A percentile compares a stretch with the other conserved stretches of the same genome.
These are phyloP conservation scores for Suillus weaverae DNA, from an alignment of 768 basidiomycete genomes.

Conservation along the genomic window DNA sequence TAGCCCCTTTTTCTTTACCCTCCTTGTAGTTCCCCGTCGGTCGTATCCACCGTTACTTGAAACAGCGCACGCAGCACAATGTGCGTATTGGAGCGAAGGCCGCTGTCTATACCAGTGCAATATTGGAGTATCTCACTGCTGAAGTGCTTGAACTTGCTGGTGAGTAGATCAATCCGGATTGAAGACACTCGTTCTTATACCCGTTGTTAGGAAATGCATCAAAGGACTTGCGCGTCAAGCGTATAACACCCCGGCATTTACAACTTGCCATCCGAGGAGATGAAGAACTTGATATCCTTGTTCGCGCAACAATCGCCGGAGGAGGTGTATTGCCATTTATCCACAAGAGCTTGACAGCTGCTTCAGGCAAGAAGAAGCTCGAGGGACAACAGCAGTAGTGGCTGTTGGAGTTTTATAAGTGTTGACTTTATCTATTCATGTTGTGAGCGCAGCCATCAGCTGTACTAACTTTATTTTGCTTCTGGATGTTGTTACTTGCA, in stretches of 20 bases:
- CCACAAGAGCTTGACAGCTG: slow-evolving; percentile 73
- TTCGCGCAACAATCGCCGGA: slow-evolving; percentile 91
- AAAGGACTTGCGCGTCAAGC: slow-evolving; percentile 95
- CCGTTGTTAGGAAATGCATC: slow-evolving; percentile 80
- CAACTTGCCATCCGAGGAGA: slow-evolving; percentile 97
- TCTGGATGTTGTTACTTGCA: background rate
- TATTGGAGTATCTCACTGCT: slow-evolving; percentile 94
- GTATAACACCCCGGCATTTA: slow-evolving; percentile 94
- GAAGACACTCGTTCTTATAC: background rate
- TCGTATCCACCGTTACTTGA: slow-evolving; percentile 95
- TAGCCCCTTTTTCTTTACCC: background rate
- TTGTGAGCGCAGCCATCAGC: background rate
- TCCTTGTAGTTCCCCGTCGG: slow-evolving; percentile 84
- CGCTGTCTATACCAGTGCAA: slow-evolving; percentile 94
- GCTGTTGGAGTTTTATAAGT: slow-evolving; percentile 1
- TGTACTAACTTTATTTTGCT: background rate
- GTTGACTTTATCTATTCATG: background rate
- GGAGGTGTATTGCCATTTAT: slow-evolving; percentile 88
- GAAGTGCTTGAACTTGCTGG: slow-evolving; percentile 96
- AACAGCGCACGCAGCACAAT: slow-evolving; percentile 90
- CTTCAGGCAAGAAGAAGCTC: slow-evolving; percentile 50
- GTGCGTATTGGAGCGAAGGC: slow-evolving; percentile 97
- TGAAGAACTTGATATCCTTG: slow-evolving; percentile 94
- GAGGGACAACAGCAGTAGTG: slow-evolving; percentile 25
- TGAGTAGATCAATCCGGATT: slow-evolving; percentile 34